Conservation (phyloP, 345 rosid genomes). For the Camelina sativa region DNA sequence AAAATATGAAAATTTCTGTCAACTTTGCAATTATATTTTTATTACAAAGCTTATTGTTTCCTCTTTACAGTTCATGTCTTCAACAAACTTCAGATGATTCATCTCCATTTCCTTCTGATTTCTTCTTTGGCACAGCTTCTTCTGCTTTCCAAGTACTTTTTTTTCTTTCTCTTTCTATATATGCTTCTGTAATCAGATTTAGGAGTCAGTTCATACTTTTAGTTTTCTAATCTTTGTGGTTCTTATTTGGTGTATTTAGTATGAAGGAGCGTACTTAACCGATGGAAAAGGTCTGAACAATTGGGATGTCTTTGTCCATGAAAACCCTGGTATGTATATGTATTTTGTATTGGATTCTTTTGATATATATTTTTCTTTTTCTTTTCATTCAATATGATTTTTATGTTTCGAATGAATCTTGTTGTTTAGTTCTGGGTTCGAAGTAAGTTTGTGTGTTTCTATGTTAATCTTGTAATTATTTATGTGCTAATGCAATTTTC, state of each 20-base stretch:
- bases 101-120: slow-evolving; percentile 54
- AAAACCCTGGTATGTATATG: slow-evolving; percentile 39
- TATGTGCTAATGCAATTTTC: background rate
- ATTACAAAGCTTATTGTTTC: slow-evolving; percentile 31
- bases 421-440: background rate
- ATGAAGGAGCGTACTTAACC: slow-evolving; percentile 60
- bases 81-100: slow-evolving; percentile 22
- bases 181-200: background rate
- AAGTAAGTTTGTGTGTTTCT: background rate
- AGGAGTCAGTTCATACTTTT: background rate
- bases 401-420: background rate
- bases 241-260: slow-evolving; percentile 35
- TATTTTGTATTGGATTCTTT: slow-evolving; percentile 1
- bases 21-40: slow-evolving; percentile 14
- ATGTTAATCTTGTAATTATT: background rate
- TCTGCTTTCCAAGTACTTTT: slow-evolving; percentile 71
- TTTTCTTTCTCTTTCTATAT: background rate
- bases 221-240: background rate
- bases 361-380: background rate
- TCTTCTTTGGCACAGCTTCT: slow-evolving; percentile 83
- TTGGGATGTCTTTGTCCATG: slow-evolving; percentile 60
- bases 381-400: background rate
- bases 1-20: slow-evolving; percentile 27
- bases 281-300: slow-evolving; percentile 61
- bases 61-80: slow-evolving; percentile 21